Evolutionary conservation across 495 filamentous ascomycete species (phyloP), one percentile per base, ranked within the genome.

Genomic region (Lasiosphaeris hirsuta): DNA sequence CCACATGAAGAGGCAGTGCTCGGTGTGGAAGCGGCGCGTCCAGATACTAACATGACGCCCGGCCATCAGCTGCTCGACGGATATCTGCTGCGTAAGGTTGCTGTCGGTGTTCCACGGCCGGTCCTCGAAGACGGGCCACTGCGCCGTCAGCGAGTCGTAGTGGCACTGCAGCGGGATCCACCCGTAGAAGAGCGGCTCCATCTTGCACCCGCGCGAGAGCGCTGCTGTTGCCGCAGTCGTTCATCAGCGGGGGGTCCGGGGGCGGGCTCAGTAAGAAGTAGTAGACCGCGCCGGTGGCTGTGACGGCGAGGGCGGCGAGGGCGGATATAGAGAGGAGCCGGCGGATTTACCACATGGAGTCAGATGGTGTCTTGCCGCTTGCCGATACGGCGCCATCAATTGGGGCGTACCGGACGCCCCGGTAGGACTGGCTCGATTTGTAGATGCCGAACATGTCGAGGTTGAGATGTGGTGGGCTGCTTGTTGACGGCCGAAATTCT

Each of bases 171-270:
- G 40, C 34, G 63, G 63, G 43, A 65, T 62, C 59, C 59, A 65
- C 45, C 63, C 63, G 48, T 62, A 65, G 59, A 62, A 65, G 23
- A 58, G 58, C 11, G 63, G 63, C 36, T 65, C 63, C 63, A 65
- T 65, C 36, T 58, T 48, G 48, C 59, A 65, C 11, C 63, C 63
- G 40, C 56, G 63, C 10, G 54, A 42, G 15, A 58, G 36, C 39
- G 49, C 58, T 61, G 40, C 54, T 49, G 18, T 58, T 49, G 30
- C 61, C 58, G 40, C 54, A 64, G 39, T 61, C 48, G n/a, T 64
- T 64, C 62, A 48, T 48, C 19, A 33, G 33, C 6, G 7, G 1
- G 7, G 19, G 2, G 17, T 30, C 45, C 7, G 17, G 10, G 17
- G 11, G 4, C 7, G 19, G 1, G 45, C 7, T 30, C 13, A 11